A percentile compares a stretch with the other conserved stretches of the same genome.
phyloP scores from a whole-genome alignment of 2,329 filamentous ascomycete genomes.

The Nemania diffusa region DNA sequence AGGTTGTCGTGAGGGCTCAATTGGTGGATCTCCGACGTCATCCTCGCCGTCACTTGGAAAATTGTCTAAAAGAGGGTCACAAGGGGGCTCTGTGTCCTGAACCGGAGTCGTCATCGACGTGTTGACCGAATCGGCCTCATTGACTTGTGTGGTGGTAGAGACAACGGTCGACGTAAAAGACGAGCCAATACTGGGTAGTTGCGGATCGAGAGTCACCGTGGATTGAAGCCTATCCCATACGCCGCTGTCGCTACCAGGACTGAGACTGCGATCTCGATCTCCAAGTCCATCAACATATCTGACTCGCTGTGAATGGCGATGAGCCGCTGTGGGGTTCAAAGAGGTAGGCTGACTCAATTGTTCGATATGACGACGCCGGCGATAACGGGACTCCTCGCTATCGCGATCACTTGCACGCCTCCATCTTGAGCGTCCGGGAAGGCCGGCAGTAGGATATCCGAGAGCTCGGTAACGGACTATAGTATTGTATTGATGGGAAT shows the following conservation, averaged over 20 bases:
- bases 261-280: conserved; percentile 85
- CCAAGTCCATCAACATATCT: conserved; percentile 75
- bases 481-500: background rate
- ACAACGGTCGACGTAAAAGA: conserved; percentile 79
- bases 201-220: conserved; percentile 83
- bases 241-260: conserved; percentile 69
- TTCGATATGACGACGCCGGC: conserved; percentile 8
- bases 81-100: conserved; percentile 56
- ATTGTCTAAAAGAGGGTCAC: conserved; percentile 65
- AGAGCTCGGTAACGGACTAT: background rate
- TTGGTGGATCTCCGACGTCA: conserved; percentile 43
- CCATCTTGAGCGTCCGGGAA: background rate
- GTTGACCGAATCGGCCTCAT: conserved; percentile 56
- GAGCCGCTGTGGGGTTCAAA: background rate
- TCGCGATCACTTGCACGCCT: conserved; percentile 7
- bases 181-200: conserved; percentile 80
- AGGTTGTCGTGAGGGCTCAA: conserved; percentile 24
- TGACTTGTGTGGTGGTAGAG: conserved; percentile 56
- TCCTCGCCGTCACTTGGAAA: conserved; percentile 66
- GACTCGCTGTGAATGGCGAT: conserved; percentile 6
- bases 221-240: conserved; percentile 84
- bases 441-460: background rate
- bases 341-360: background rate
- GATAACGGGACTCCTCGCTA: conserved; percentile 9
- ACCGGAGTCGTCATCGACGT: conserved; percentile 59